These are phyloP conservation scores for Myxozyma kluyveri DNA, from an alignment of 805 yeast species.

Conservation along the genomic window DNA sequence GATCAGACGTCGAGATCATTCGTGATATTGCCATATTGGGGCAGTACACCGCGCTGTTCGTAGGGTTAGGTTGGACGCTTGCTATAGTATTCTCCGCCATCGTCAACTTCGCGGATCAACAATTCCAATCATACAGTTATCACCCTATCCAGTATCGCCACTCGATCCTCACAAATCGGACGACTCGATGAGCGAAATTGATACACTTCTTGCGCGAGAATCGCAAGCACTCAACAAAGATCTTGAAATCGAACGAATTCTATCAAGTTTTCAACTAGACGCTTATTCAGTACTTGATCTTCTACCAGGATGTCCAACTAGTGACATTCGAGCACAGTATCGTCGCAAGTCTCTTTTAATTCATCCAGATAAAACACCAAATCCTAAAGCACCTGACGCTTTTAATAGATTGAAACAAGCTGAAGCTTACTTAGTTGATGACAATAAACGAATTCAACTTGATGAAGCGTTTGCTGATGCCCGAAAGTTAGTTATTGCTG, in stretches of 20 bases:
- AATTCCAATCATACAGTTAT: not conserved
- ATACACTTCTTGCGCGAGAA: conserved; percentile 36
- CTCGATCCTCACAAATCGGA: not conserved
- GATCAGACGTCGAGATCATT: no score
- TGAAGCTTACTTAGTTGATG: conserved; percentile 44
- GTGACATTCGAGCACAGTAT: conserved; percentile 48
- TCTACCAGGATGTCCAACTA: conserved; percentile 43
- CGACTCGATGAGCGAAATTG: conserved; percentile 31
- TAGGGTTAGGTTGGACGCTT: not conserved
- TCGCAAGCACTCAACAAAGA: conserved; percentile 41
- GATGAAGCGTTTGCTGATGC: conserved; percentile 49
- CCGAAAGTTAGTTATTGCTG: conserved; percentile 33
- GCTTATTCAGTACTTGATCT: conserved; percentile 54
- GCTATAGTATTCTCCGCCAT: not conserved
- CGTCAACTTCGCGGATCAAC: not conserved
- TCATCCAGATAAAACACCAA: conserved; percentile 64
- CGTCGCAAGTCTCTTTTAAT: conserved; percentile 60
- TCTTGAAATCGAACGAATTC: conserved; percentile 55
- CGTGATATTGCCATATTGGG: no score
- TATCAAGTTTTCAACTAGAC: conserved; percentile 49
- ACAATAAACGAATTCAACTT: conserved; percentile 43
- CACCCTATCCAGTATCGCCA: not conserved
- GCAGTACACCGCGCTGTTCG: no score
- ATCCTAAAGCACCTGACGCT: conserved; percentile 60
- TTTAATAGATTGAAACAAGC: conserved; percentile 61